Base-by-base conservation (phyloP, 768 basidiomycete species). In the Botryobasidium botryosum region DNA sequence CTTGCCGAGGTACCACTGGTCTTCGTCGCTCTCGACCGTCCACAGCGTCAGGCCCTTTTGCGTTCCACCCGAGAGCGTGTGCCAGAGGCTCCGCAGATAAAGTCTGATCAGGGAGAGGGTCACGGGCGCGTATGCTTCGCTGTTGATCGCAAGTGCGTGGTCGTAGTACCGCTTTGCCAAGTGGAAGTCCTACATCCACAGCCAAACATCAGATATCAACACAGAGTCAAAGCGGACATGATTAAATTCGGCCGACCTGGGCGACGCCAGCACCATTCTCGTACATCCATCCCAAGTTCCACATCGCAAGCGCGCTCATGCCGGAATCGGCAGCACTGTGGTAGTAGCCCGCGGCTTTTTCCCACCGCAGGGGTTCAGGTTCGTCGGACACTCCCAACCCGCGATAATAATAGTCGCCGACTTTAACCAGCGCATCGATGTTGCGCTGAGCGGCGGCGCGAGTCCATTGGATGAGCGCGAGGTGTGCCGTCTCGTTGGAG, bases 231-330 rank as follows among this genome's bases (percentile, higher is more conserved):
- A 12, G 29, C 17, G 24, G 38, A 50, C 64, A 50, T n/a, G n/a
- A n/a, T n/a, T n/a, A n/a, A n/a, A n/a, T n/a, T n/a, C n/a, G n/a
- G n/a, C n/a, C n/a, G 50, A 84, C 86, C 69, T 83, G 80, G 21
- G 82, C 75, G 0, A 97, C 85, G 2, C 94, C 94, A 18, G 84
- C 59, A 0, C 94, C 94, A 53, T 88, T 86, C 63, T 97, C 92
- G 59, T 96, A 97, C 94, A 97, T 97, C 85, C 86, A 96, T 1
- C 92, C 94, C 8, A 97, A 64, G 56, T 96, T 94, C 88, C 88
- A 96, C 78, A 94, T 86, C 1, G 94, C 90, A 51, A 97, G 67
- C 1, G 94, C 88, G 53, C 88, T 94, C 54, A 81, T 53, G 49
- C 91, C 85, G 2, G 86, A 91, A 51, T 90, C 87, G 2, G 85